phyloP scores from a whole-genome alignment of 2,329 filamentous ascomycete genomes.

The Pseudogymnoascus sp. region DNA sequence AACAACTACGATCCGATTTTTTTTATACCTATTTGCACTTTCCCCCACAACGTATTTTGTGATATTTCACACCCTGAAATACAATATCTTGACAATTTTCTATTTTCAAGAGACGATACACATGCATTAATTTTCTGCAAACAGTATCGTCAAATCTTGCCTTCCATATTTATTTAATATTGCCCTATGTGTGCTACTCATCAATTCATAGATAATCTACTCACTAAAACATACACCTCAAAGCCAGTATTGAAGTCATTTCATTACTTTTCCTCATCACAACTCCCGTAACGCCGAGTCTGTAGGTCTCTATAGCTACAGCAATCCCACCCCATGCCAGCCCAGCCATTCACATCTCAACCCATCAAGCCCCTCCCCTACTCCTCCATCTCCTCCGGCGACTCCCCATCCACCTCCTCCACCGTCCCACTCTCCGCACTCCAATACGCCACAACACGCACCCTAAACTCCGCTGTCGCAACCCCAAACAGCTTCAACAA shows the following conservation, averaged over 20 bases:
- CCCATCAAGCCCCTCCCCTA: constrained; percentile 27
- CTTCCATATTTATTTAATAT: not conserved
- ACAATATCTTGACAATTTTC: not conserved
- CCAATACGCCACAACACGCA: constrained; percentile 72
- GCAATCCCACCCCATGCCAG: constrained; percentile 1
- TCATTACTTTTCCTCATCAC: constrained; percentile 3
- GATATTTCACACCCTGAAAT: not conserved
- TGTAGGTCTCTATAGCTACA: constrained; percentile 5
- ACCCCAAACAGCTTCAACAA: constrained; percentile 91
- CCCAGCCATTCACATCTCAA: not conserved
- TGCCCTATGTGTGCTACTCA: not conserved
- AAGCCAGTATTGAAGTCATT: not conserved
- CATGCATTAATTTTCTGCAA: not conserved
- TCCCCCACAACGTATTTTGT: not conserved
- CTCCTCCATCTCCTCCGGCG: constrained; percentile 36
- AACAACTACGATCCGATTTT: not conserved
- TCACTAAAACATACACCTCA: not conserved
- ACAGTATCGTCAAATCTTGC: not conserved
- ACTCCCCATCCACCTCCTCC: constrained; percentile 42
- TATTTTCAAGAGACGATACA: not conserved
- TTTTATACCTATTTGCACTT: not conserved
- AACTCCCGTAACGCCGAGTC: constrained; percentile 5
- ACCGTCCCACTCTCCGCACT: constrained; percentile 51
- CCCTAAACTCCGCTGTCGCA: constrained; percentile 82
- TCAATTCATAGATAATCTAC: not conserved